Conservation (phyloP, 768 basidiomycete species). For the Scleroderma bovista region DNA sequence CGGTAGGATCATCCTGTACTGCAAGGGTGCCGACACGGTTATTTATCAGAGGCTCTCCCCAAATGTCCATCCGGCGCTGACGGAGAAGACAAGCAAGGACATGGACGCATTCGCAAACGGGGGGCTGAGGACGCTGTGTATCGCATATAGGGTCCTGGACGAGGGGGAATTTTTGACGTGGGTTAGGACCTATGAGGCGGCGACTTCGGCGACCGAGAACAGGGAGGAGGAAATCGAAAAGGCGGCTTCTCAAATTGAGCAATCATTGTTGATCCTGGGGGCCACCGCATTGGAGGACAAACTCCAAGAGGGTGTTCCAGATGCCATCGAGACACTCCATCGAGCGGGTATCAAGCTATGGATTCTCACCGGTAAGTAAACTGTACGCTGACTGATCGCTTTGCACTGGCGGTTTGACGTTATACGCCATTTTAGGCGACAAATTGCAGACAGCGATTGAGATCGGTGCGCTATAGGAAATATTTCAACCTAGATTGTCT, state of each 20-base stretch:
- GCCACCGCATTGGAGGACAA: constrained; percentile 98
- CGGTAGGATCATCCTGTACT: constrained; percentile 77
- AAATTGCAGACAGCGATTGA: constrained; percentile 98
- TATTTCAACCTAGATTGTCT: background rate
- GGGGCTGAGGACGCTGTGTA: constrained; percentile 86
- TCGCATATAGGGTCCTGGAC: constrained; percentile 70
- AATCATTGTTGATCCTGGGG: constrained; percentile 77
- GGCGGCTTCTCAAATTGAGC: constrained; percentile 80
- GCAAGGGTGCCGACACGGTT: constrained; percentile 97
- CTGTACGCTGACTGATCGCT: too few species aligned
- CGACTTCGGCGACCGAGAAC: constrained; percentile 67
- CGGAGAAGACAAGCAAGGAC: constrained; percentile 75
- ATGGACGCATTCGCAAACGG: constrained; percentile 93
- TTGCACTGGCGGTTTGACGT: too few species aligned
- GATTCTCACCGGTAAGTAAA: constrained; percentile 79
- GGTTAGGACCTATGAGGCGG: constrained; percentile 76
- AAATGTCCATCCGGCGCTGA: constrained; percentile 68
- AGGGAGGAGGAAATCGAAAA: constrained; percentile 91
- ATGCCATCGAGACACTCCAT: constrained; percentile 89
- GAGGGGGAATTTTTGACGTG: constrained; percentile 86
- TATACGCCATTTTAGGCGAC: constrained; percentile 51
- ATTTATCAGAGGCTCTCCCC: constrained; percentile 81
- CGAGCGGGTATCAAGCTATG: constrained; percentile 95
- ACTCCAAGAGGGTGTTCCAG: constrained; percentile 94
- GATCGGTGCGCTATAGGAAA: constrained; percentile 48